Evolutionary conservation across 2,329 filamentous ascomycete genomes (phyloP), one percentile per base, ranked within the genome.

Genomic region (Cytospora piceicola): DNA sequence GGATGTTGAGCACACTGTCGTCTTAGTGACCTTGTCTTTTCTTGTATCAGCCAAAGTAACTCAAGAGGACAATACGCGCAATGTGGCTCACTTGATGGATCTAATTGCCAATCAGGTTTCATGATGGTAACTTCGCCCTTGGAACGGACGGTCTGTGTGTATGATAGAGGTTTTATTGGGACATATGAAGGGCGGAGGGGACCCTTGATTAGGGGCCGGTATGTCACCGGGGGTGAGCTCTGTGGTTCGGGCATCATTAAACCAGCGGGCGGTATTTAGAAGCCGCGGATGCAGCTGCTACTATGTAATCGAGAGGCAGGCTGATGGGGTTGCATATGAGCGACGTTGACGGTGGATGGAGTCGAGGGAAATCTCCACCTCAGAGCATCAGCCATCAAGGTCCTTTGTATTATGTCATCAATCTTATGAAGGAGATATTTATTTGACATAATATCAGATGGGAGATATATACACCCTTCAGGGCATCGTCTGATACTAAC

Each of bases 191-290:
- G 39, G 22, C 64, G 57, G 17, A 68, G 61, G 46, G 61, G 34
- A 27, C 61, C 63, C 17, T 59, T 63, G 46, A 68, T 27, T 29
- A 68, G 46, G 36, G 66, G 53, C 54, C 60, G 66, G 36, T 53
- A 22, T 14, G 24, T 22, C 27, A 49, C 22, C 24, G 57, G n/a
- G 24, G 20, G 42, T 17, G 36, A 42, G 22, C n/a, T 22, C 22
- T 20, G 9, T 12, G 54, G 9, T n/a, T 46, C 46, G 42, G 34
- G 17, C 63, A 67, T 65, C 12, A 32, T 55, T 11, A 53, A 60
- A 29, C 27, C 29, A 22, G 0, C 20, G 15, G 15, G n/a, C 5
- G 9, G 14, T n/a, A 1, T 12, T 20, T 58, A 36, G 20, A 32
- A 12, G 22, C n/a, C 27, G 14, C 15, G 36, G 24, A 15, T 30